Conservation (phyloP, 2,329 filamentous ascomycete species). For the Fusarium dlaminii region DNA sequence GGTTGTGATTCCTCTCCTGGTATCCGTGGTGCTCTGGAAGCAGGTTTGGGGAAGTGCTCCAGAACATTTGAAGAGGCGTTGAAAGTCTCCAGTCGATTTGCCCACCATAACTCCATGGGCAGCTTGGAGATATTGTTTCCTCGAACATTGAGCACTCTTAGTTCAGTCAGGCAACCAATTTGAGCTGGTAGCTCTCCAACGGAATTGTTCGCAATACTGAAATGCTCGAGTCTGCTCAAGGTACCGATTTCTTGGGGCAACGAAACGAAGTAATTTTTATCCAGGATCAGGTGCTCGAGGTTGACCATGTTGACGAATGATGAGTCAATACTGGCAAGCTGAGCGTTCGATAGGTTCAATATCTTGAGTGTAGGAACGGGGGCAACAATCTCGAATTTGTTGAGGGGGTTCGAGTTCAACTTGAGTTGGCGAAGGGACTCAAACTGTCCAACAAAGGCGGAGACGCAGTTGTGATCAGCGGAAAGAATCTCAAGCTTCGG, state of each 20-base stretch:
- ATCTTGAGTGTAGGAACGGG: constrained; percentile 84
- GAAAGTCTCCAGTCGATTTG: constrained; percentile 86
- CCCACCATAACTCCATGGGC: constrained; percentile 96
- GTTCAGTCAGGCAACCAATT: constrained; percentile 85
- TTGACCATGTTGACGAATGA: constrained; percentile 89
- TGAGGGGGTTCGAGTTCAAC: constrained; percentile 94
- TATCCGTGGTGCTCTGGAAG: constrained; percentile 72
- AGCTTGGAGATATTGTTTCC: constrained; percentile 93
- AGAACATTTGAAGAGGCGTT: constrained; percentile 97
- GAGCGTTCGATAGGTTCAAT: constrained; percentile 89
- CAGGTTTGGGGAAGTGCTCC: constrained; percentile 87
- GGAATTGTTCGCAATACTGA: constrained; percentile 93
- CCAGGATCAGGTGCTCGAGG: constrained; percentile 85
- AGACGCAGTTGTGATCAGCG: constrained; percentile 92
- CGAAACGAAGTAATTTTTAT: constrained; percentile 95
- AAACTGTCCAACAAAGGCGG: constrained; percentile 90
- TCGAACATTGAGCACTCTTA: constrained; percentile 86
- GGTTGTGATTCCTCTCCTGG: constrained; percentile 59
- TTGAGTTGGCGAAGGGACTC: constrained; percentile 83
- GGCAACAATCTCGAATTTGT: constrained; percentile 84
- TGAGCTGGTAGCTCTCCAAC: constrained; percentile 85
- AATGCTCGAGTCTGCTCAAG: constrained; percentile 83
- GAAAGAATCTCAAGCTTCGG: constrained; percentile 89
- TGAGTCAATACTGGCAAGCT: constrained; percentile 88
- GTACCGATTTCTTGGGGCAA: constrained; percentile 87